phyloP scores from a whole-genome alignment of 2,329 filamentous ascomycete genomes.

The Fusarium multiceps region DNA sequence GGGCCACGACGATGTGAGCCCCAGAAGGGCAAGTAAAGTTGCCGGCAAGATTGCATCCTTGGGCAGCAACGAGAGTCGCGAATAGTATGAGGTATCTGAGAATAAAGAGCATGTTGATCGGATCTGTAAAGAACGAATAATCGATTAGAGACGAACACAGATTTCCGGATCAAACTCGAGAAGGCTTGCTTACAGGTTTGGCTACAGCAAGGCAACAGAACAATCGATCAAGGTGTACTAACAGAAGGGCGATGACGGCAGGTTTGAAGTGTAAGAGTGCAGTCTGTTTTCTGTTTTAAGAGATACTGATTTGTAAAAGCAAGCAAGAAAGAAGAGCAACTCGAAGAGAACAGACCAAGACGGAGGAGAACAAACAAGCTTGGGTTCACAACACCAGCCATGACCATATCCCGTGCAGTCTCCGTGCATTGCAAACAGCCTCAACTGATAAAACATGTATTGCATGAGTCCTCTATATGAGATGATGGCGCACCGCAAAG shows the following conservation, averaged over 20 bases:
- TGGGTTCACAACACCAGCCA: not conserved
- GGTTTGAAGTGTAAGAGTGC: not conserved
- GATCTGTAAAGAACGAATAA: not conserved
- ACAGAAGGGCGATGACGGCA: not conserved
- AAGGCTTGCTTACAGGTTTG: not conserved
- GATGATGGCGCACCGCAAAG: not conserved
- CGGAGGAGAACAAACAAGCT: not conserved
- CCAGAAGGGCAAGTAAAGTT: conserved; percentile 22
- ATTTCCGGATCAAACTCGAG: not conserved
- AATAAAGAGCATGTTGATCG: conserved; percentile 13
- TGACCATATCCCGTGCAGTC: not conserved
- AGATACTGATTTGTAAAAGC: not conserved
- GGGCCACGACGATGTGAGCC: conserved; percentile 37
- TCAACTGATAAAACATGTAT: not conserved
- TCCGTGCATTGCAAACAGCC: not conserved
- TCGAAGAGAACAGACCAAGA: not conserved
- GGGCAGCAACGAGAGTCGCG: not conserved
- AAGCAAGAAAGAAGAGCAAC: not conserved
- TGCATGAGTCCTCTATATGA: not conserved
- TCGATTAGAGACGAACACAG: not conserved
- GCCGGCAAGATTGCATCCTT: not conserved
- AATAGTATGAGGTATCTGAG: conserved; percentile 3
- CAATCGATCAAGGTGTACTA: not conserved
- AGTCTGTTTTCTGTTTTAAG: too few species aligned
- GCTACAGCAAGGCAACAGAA: too few species aligned